Percentiles rank a stretch among this genome's conserved stretches.
phyloP scores from a whole-genome alignment of 768 basidiomycete species.

The Phlegmacium glaucopus region DNA sequence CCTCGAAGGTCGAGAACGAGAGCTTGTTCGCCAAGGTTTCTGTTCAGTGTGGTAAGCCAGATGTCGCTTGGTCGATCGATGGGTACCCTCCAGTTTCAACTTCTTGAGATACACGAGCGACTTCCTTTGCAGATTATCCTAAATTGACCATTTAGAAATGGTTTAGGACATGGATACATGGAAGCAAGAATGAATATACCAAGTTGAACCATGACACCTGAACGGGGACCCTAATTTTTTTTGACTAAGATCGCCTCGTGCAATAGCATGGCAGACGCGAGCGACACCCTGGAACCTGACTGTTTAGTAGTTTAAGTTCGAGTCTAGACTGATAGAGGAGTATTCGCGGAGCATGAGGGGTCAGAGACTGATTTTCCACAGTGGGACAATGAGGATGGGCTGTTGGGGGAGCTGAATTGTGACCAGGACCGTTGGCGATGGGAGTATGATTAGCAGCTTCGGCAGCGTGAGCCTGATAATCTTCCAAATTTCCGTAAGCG shows the following conservation, averaged over 20 bases:
- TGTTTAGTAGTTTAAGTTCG: conserved; percentile 77
- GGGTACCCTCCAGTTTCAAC: no score
- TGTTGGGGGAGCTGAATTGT: no score
- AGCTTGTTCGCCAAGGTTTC: conserved; percentile 85
- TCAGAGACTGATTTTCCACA: conserved; percentile 52
- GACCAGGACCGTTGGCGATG: no score
- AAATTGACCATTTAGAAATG: no score
- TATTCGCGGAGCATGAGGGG: conserved; percentile 31
- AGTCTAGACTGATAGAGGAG: conserved; percentile 44
- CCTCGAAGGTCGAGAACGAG: conserved; percentile 85
- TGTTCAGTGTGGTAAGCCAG: conserved; percentile 25
- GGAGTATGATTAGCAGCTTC: no score
- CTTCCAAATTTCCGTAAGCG: conserved; percentile 28
- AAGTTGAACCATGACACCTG: conserved; percentile 81
- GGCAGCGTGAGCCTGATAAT: conserved; percentile 30
- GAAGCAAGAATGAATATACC: conserved; percentile 51
- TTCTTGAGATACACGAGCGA: no score
- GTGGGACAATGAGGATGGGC: conserved; percentile 42
- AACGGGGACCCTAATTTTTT: conserved; percentile 80
- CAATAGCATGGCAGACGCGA: conserved; percentile 78
- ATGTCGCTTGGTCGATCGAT: no score
- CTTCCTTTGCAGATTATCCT: no score
- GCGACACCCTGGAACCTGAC: conserved; percentile 85
- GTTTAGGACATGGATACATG: background rate
- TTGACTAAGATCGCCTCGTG: conserved; percentile 69